Percentiles rank a stretch among this genome's conserved stretches.
phyloP scores from a whole-genome alignment of 164 flowering plant species.

The Tetrastigma voinierianum region DNA sequence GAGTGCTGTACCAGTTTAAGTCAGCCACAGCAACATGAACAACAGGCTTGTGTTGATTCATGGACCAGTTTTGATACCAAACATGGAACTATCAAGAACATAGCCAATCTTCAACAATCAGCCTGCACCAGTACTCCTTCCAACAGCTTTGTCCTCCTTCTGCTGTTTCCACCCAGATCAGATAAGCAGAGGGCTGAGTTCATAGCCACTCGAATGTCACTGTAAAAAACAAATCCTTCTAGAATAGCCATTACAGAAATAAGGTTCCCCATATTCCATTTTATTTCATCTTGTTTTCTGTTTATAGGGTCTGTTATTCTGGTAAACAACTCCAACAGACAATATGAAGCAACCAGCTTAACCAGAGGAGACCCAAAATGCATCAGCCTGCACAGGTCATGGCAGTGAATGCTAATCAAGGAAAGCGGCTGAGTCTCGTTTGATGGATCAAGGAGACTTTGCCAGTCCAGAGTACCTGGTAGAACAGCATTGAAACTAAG shows the following conservation, averaged over 20 bases:
- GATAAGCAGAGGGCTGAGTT: conserved; percentile 72
- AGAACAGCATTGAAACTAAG: conserved; percentile 52
- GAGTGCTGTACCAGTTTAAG: conserved; percentile 45
- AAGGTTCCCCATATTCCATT: conserved; percentile 43
- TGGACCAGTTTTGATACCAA: conserved; percentile 56
- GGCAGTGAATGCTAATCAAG: conserved; percentile 49
- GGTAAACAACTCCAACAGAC: conserved; percentile 62
- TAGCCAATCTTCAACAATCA: conserved; percentile 76
- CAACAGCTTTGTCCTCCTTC: conserved; percentile 16
- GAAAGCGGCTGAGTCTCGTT: conserved; percentile 22
- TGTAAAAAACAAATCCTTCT: conserved; percentile 61
- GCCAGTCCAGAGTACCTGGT: conserved; percentile 56
- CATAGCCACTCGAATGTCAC: conserved; percentile 61
- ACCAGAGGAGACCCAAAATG: conserved; percentile 75
- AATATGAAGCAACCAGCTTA: conserved; percentile 74
- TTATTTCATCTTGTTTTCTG: conserved; percentile 24
- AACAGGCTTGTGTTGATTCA: conserved; percentile 63
- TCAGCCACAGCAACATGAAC: conserved; percentile 57
- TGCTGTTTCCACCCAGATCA: conserved; percentile 60
- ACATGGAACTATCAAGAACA: conserved; percentile 66
- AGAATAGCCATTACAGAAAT: conserved; percentile 56
- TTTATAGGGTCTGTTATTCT: conserved; percentile 46
- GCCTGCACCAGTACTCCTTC: conserved; percentile 61
- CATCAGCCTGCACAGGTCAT: conserved; percentile 72
- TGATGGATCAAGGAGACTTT: conserved; percentile 37